Percentiles rank a stretch among this genome's conserved stretches.
phyloP scores from a whole-genome alignment of 257 asterid species.

The Ballota nigra region DNA sequence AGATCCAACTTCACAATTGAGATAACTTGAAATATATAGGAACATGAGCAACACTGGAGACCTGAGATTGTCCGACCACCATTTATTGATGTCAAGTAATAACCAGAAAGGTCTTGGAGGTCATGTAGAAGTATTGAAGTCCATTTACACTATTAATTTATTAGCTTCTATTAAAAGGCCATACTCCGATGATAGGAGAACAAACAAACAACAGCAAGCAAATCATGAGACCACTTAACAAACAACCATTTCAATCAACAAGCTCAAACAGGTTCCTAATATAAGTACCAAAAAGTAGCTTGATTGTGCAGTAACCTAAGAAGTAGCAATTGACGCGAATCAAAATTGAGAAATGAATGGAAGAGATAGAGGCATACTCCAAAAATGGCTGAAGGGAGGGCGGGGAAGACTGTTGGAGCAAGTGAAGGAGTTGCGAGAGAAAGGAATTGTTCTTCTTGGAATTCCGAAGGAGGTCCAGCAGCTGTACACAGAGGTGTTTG shows the following conservation, averaged over 20 bases:
- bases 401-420: constrained; percentile 56
- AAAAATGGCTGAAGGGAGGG: constrained; percentile 59
- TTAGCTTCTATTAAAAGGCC: not conserved
- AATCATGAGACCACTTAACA: not conserved
- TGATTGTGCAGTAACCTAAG: too few species aligned
- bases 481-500: constrained; percentile 52
- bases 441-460: constrained; percentile 40
- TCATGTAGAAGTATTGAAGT: not conserved
- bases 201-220: not conserved
- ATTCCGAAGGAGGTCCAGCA: constrained; percentile 61
- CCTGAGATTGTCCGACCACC: not conserved
- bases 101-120: constrained; percentile 9
- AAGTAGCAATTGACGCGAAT: too few species aligned
- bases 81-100: not conserved
- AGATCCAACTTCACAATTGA: not conserved
- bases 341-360: not conserved
- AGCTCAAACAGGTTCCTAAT: not conserved
- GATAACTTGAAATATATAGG: not conserved
- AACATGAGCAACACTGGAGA: not conserved
- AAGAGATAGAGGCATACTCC: constrained; percentile 51
- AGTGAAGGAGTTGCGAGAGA: constrained; percentile 51
- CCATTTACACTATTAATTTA: not conserved
- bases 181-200: not conserved
- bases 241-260: not conserved
- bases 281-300: not conserved